These are phyloP conservation scores for Fusarium begoniae DNA, from an alignment of 2,329 filamentous ascomycete species.

Conservation along the genomic window DNA sequence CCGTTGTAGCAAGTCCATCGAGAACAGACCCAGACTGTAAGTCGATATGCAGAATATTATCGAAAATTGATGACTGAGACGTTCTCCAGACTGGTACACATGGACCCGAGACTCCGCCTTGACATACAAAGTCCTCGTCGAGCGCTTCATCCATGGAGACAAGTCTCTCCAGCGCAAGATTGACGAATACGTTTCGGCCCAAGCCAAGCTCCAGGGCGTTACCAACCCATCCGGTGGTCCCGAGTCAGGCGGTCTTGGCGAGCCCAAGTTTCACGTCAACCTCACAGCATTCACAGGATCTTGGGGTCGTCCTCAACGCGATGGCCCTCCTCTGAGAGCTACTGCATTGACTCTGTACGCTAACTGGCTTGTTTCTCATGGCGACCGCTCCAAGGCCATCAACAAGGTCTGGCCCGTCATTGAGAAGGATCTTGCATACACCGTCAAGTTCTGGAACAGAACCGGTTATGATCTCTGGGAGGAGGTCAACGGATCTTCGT, in stretches of 20 bases:
- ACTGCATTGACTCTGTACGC: constrained; percentile 75
- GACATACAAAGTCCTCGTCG: constrained; percentile 72
- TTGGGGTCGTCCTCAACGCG: constrained; percentile 80
- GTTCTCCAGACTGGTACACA: constrained; percentile 72
- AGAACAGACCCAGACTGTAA: constrained; percentile 55
- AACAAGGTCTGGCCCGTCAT: constrained; percentile 75
- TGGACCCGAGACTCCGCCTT: constrained; percentile 82
- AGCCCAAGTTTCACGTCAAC: constrained; percentile 77
- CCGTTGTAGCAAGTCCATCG: constrained; percentile 65
- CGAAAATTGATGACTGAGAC: neutral
- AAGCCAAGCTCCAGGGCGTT: constrained; percentile 71
- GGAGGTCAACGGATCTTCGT: constrained; percentile 77
- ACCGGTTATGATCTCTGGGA: constrained; percentile 81
- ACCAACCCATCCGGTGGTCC: constrained; percentile 72
- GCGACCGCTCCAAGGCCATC: constrained; percentile 62
- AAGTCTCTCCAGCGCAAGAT: constrained; percentile 67
- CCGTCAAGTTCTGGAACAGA: constrained; percentile 72
- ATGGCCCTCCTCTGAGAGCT: constrained; percentile 79
- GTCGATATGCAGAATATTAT: neutral
- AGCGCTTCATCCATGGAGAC: constrained; percentile 68
- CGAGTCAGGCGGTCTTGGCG: constrained; percentile 65
- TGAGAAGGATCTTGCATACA: constrained; percentile 76
- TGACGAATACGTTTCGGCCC: constrained; percentile 71
- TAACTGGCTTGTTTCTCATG: constrained; percentile 72
- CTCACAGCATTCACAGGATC: constrained; percentile 68